Evolutionary conservation across 805 yeast species (phyloP), one percentile per base, ranked within the genome.

Genomic region (Grigorovia humatica): DNA sequence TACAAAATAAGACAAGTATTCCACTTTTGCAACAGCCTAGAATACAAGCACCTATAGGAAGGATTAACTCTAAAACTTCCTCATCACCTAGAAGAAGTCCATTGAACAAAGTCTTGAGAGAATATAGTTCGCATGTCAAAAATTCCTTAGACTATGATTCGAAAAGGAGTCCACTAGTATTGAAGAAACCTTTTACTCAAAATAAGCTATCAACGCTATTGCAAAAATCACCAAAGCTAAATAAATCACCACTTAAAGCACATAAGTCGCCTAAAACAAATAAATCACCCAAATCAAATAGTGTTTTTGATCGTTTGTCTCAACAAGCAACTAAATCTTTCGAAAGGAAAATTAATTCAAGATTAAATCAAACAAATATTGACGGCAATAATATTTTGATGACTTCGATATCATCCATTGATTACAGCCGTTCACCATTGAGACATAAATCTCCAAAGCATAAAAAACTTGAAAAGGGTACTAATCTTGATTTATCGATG

Each of bases 291-390:
- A 51, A 43, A 44, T 30, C 56, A 12, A 45, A 43, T 6, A 65
- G 59, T 46, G 69, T 66, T 4, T 66, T 66, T 53, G 68, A 65
- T 44, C 57, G 70, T 44, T 52, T 66, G 40, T 57, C 69, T 0
- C 55, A 62, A 9, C 42, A 53, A 20, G 55, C 68, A 15, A 65
- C 69, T 15, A 61, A 63, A 53, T 65, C 69, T 6, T 65, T 65
- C 46, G 68, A 66, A 40, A 59, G 59, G 27, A 66, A 64, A 52
- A 56, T 60, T 2, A 29, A 42, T 20, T 29, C 41, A 19, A 46
- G 43, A 38, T 20, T 41, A 2, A 42, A 42, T 11, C 13, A 42
- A 13, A 38, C 32, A 48, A 47, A 11, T 29, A 13, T 20, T 27
- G 15, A 15, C 35, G 4, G 29, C 48, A 38, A 38, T 38, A 50